phyloP scores from a whole-genome alignment of 192 early-diverging fungal genomes.

The Geranomyces michiganensis region DNA sequence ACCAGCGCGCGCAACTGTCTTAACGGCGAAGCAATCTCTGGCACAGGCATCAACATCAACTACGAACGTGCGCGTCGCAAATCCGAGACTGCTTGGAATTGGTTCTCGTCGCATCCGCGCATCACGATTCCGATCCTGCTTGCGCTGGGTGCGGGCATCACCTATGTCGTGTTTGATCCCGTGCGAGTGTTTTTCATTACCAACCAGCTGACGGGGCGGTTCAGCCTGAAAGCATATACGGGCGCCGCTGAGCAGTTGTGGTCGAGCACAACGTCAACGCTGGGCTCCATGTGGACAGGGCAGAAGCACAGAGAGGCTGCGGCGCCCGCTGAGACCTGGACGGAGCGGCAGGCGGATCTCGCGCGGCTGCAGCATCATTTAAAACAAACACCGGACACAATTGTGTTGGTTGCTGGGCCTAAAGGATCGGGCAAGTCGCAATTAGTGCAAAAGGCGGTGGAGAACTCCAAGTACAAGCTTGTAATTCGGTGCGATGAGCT shows the following conservation, averaged over 20 bases:
- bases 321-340: slow-evolving; percentile 45
- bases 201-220: slow-evolving; percentile 81
- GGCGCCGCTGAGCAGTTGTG: slow-evolving; percentile 31
- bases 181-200: slow-evolving; percentile 87
- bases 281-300: slow-evolving; percentile 15
- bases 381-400: slow-evolving; percentile 69
- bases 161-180: slow-evolving; percentile 90
- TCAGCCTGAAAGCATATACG: slow-evolving; percentile 67
- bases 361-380: slow-evolving; percentile 60
- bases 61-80: slow-evolving; percentile 56
- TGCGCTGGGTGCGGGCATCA: slow-evolving; percentile 72
- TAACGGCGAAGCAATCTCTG: slow-evolving; percentile 75
- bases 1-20: slow-evolving; percentile 91
- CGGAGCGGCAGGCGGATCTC: slow-evolving; percentile 61
- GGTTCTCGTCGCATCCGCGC: slow-evolving; percentile 65
- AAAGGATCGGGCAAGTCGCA: slow-evolving; percentile 79
- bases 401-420: slow-evolving; percentile 83
- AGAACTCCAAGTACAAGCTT: slow-evolving; percentile 64
- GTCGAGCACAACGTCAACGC: slow-evolving; percentile 31
- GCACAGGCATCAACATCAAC: slow-evolving; percentile 54
- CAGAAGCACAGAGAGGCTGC: slow-evolving; percentile 2
- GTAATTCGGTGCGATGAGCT: slow-evolving; percentile 81
- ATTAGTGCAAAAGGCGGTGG: slow-evolving; percentile 72
- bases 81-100: slow-evolving; percentile 66
- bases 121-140: slow-evolving; percentile 75